Evolutionary conservation across 2,329 filamentous ascomycete species (phyloP), one percentile per base, ranked within the genome.

Genomic region (Colletotrichum horii): DNA sequence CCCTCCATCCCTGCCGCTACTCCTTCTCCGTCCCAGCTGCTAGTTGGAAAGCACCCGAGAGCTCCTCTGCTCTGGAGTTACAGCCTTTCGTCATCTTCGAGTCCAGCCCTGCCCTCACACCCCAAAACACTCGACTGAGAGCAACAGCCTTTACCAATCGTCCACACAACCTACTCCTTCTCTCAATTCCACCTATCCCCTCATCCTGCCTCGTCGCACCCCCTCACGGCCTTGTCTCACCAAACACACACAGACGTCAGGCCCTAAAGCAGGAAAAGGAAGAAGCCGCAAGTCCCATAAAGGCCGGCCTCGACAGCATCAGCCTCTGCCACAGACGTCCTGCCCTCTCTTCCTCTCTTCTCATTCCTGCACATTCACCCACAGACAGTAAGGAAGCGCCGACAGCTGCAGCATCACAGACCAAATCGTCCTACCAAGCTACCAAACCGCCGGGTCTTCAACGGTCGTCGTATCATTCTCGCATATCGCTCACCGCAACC

Each of bases 371-470:
- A 15, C 43, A 52, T 52, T 65, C 48, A 14, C 58, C 58, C 70
- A 74, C 70, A 43, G 74, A 69, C 70, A 60, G 56, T 36, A 65
- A 30, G 28, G 48, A 24, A 58, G 28, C 36, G 24, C 70, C 70
- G 56, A 60, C 22, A 52, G 64, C 64, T 74, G 70, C 70, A 73
- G 32, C 64, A 76, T 58, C 65, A 68, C 70, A 76, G 74, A 76
- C 70, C 58, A 32, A 30, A 55, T 30, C 55, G 22, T 22, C 55
- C 38, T 34, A 56, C 61, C 69, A 56, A 30, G 28, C 43, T 26
- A 60, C 67, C 67, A 71, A 24, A 32, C 43, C 58, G 70, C 43
- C 32, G 74, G 74, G 64, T 69, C 69, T 32, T 38, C 26, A 34
- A 67, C 70, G 38, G 36, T 75, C 68, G 67, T 71, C 36, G 48